Evolutionary conservation across 2,329 filamentous ascomycete genomes (phyloP).

Genomic region (Myriangium duriaei): DNA sequence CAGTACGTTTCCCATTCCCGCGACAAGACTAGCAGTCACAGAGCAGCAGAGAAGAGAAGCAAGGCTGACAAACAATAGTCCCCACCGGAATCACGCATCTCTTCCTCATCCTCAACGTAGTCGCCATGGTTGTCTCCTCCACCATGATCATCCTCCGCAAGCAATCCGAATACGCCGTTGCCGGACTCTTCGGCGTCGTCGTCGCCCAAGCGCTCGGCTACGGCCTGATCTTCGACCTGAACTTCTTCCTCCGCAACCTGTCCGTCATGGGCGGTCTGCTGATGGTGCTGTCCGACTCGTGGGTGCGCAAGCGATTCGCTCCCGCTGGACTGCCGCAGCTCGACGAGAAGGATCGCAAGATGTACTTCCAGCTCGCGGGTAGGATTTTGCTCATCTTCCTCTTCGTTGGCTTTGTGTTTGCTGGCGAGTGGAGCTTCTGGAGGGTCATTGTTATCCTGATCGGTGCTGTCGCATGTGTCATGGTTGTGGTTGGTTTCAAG

Average conservation of each 20-base stretch:
- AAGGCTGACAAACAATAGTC: conserved; percentile 42
- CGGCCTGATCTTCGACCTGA: conserved; percentile 95
- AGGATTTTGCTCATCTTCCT: conserved; percentile 94
- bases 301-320: conserved; percentile 94
- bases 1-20: conserved; percentile 64
- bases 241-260: conserved; percentile 98
- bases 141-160: conserved; percentile 80
- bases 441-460: conserved; percentile 72
- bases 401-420: conserved; percentile 93
- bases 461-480: conserved; percentile 83
- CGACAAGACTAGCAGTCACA: conserved; percentile 21
- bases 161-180: conserved; percentile 85
- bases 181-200: conserved; percentile 80
- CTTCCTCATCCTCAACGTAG: conserved; percentile 81
- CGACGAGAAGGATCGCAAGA: conserved; percentile 99
- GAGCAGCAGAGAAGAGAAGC: conserved; percentile 1
- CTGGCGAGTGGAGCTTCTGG: conserved; percentile 83
- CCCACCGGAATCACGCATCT: conserved; percentile 78
- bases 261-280: conserved; percentile 93
- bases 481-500: conserved; percentile 99
- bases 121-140: conserved; percentile 76
- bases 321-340: conserved; percentile 87
- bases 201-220: conserved; percentile 91
- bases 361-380: conserved; percentile 98
- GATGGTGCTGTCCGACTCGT: conserved; percentile 96